Base-by-base conservation (phyloP, 805 yeast genomes). In the Saturnispora halmiae region DNA sequence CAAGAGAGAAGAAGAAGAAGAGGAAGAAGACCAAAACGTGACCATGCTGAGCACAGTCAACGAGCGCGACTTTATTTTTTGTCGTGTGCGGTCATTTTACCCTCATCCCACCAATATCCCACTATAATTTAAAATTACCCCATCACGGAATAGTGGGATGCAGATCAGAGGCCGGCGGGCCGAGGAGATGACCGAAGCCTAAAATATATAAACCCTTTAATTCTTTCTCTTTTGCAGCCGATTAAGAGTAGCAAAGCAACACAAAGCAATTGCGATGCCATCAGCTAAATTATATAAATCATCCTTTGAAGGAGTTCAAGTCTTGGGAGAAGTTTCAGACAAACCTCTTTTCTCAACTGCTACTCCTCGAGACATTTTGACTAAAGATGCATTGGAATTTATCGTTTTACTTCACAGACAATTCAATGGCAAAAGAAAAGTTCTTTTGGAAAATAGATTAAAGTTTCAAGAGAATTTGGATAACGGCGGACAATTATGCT, bases 21-120 rank as follows among this genome's bases (percentile, higher is more conserved):
- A 46, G 1, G 44, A 41, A n/a, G n/a, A n/a, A n/a, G n/a, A n/a
- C n/a, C n/a, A n/a, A n/a, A n/a, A n/a, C n/a, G n/a, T n/a, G n/a
- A n/a, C n/a, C n/a, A n/a, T n/a, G 5, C 74, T 85, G 51, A 67
- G 75, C 4, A 58, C 82, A 44, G 68, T 65, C 28, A 82, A 83
- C 48, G 96, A 88, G 55, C 81, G 79, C 50, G 77, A 87, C 10
- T 88, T 84, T 60, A 75, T 71, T 50, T 88, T 86, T 54, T 78
- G 82, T 45, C 64, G 82, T 36, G 90, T 81, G 1, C 66, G 62
- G 9, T 46, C 50, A 4, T 51, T 46, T 16, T 15, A n/a, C n/a
- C n/a, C n/a, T n/a, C n/a, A n/a, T n/a, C n/a, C n/a, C n/a, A n/a
- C n/a, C n/a, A n/a, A n/a, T n/a, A n/a, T n/a, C n/a, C n/a, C n/a